Evolutionary conservation across 1,284 basidiomycete species (phyloP).

Genomic region (Apiotrichum montevideense): DNA sequence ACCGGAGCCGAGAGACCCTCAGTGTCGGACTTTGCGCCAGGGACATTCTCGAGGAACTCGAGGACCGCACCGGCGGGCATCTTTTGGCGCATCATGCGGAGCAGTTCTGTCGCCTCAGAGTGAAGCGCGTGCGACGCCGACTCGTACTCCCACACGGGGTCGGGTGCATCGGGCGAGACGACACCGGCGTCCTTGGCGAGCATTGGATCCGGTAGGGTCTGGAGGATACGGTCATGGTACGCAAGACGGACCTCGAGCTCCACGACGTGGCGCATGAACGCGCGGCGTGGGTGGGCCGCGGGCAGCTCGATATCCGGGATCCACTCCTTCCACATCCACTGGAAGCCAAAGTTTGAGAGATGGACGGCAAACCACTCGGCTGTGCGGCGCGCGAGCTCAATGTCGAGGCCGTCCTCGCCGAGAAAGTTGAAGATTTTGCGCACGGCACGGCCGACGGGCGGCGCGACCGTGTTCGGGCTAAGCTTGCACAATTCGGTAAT

Average conservation of each 20-base stretch:
- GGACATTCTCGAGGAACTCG: slow-evolving; percentile 63
- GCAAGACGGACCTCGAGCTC: slow-evolving; percentile 87
- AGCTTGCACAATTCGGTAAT: slow-evolving; percentile 92
- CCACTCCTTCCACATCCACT: slow-evolving; percentile 99
- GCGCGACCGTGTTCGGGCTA: slow-evolving; percentile 84
- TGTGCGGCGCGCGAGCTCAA: slow-evolving; percentile 72
- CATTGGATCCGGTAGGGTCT: slow-evolving; percentile 80
- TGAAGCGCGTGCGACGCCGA: slow-evolving; percentile 68
- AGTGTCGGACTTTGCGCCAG: slow-evolving; percentile 33
- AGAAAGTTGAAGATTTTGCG: slow-evolving; percentile 72
- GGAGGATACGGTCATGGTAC: slow-evolving; percentile 87
- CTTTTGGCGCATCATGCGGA: slow-evolving; percentile 73
- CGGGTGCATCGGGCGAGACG: slow-evolving; percentile 68
- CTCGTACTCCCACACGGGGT: slow-evolving; percentile 78
- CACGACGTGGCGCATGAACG: slow-evolving; percentile 79
- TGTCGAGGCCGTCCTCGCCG: slow-evolving; percentile 68
- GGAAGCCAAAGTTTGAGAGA: slow-evolving; percentile 95
- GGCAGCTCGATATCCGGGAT: slow-evolving; percentile 72
- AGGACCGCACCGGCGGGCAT: slow-evolving; percentile 65
- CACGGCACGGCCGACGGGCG: slow-evolving; percentile 91
- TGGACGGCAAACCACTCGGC: slow-evolving; percentile 95
- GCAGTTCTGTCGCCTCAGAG: slow-evolving; percentile 70
- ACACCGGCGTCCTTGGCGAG: slow-evolving; percentile 52
- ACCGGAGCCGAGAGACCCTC: slow-evolving; percentile 59
- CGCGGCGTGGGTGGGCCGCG: slow-evolving; percentile 71